Conservation (phyloP, 2,329 filamentous ascomycete species). For the Aureobasidium subglaciale region DNA sequence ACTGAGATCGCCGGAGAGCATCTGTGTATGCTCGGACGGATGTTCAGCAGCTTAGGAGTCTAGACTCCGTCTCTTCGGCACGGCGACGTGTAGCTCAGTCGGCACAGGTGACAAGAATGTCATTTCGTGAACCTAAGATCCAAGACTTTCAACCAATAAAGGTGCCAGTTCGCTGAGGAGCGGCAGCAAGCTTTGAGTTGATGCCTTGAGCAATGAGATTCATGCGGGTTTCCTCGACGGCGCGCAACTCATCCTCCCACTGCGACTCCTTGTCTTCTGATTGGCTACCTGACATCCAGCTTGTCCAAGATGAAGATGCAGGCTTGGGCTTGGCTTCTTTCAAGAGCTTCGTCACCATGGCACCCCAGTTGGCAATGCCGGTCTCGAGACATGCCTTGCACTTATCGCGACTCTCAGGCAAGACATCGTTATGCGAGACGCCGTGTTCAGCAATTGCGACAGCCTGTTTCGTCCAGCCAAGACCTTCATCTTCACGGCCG, state of each 20-base stretch:
- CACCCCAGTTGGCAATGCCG: slow-evolving; percentile 73
- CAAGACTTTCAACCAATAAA: background rate
- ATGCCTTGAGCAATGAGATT: slow-evolving; percentile 22
- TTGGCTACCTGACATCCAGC: slow-evolving; percentile 16
- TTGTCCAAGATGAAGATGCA: slow-evolving; percentile 18
- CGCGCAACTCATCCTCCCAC: slow-evolving; percentile 13
- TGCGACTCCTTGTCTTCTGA: slow-evolving; percentile 16
- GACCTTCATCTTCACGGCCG: slow-evolving; percentile 55
- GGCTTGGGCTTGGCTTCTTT: slow-evolving; percentile 37
- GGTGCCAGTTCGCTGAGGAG: background rate
- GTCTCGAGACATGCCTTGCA: slow-evolving; percentile 72
- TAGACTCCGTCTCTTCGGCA: no score
- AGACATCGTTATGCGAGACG: background rate
- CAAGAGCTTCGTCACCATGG: slow-evolving; percentile 62
- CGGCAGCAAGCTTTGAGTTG: slow-evolving; percentile 16
- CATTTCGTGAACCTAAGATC: no score
- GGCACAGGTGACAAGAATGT: no score
- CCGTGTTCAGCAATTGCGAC: slow-evolving; percentile 9
- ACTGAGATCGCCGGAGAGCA: no score
- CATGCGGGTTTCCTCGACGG: slow-evolving; percentile 21
- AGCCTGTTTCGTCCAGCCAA: slow-evolving; percentile 63
- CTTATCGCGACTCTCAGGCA: slow-evolving; percentile 44
- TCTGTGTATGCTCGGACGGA: no score
- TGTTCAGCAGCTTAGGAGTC: no score
- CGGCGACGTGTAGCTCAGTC: no score